phyloP scores from a whole-genome alignment of 2,329 filamentous ascomycete species.

The Dothideomycetes sp. region DNA sequence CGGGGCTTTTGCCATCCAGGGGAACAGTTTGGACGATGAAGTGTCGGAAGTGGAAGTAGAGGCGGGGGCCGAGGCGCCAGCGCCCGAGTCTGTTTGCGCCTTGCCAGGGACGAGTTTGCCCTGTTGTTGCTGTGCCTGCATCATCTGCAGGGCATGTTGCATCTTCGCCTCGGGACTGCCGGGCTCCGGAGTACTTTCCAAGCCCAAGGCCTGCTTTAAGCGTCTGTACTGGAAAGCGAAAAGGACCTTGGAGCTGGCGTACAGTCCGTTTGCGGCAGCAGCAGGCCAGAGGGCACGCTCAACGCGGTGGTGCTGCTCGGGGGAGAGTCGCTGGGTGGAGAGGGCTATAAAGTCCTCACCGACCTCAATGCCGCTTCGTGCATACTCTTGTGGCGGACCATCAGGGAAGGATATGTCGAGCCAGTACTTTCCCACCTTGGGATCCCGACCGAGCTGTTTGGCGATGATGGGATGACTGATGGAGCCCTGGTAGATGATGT shows the following conservation, averaged over 20 bases:
- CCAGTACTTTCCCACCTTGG: conserved; percentile 32
- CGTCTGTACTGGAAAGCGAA: conserved; percentile 23
- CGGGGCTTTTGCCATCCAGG: conserved; percentile 16
- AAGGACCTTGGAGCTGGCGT: conserved; percentile 22
- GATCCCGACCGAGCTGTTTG: conserved; percentile 26
- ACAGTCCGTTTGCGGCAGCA: conserved; percentile 23
- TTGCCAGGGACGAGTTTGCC: conserved; percentile 7
- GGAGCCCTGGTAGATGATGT: conserved; percentile 20
- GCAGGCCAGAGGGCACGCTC: conserved; percentile 26
- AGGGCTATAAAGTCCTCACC: conserved; percentile 28
- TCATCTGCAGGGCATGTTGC: conserved; percentile 17
- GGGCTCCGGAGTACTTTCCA: conserved; percentile 19
- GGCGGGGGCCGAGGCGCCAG: neutral
- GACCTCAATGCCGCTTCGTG: conserved; percentile 33
- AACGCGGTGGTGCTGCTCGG: conserved; percentile 29
- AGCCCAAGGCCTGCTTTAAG: conserved; percentile 25
- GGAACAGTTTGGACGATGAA: conserved; percentile 10
- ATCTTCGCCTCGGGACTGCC: conserved; percentile 20
- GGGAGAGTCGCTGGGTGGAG: conserved; percentile 27
- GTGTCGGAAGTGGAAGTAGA: neutral
- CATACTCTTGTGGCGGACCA: conserved; percentile 37
- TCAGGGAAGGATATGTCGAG: conserved; percentile 38
- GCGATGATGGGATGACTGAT: conserved; percentile 20
- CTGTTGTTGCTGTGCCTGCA: conserved; percentile 16
- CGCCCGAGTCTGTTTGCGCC: conserved; percentile 6